Percentiles rank a stretch among this genome's conserved stretches.
Conservation (phyloP, 2,329 filamentous ascomycete species). For the Didymella sp. region DNA sequence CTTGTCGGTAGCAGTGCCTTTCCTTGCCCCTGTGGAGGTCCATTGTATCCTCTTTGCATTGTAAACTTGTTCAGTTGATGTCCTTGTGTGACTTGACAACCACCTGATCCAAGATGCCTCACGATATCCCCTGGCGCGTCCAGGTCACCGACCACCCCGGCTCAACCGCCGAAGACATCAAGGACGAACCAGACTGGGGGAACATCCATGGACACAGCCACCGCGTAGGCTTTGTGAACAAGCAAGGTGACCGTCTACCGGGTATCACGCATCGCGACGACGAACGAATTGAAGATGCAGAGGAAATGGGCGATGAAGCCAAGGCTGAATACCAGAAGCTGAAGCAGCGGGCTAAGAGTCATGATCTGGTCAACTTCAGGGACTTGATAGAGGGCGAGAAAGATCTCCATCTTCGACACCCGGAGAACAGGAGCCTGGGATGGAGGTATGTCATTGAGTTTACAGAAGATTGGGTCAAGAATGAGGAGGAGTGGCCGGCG, state of each 20-base stretch:
- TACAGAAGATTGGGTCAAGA: slow-evolving; percentile 59
- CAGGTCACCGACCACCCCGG: slow-evolving; percentile 49
- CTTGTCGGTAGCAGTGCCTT: background rate
- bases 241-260: slow-evolving; percentile 44
- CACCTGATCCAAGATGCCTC: slow-evolving; percentile 4
- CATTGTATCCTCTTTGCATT: background rate
- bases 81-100: background rate
- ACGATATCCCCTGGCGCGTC: slow-evolving; percentile 36
- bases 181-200: slow-evolving; percentile 54
- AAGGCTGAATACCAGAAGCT: slow-evolving; percentile 36
- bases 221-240: slow-evolving; percentile 51
- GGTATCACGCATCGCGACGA: slow-evolving; percentile 49
- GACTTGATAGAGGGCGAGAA: slow-evolving; percentile 41
- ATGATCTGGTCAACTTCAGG: slow-evolving; percentile 50
- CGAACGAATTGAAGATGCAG: slow-evolving; percentile 35
- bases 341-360: slow-evolving; percentile 30
- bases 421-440: slow-evolving; percentile 54
- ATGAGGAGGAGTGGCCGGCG: slow-evolving; percentile 57
- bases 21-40: background rate
- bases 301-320: slow-evolving; percentile 34
- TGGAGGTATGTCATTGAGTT: slow-evolving; percentile 60
- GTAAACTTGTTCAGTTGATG: background rate
- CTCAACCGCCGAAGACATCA: slow-evolving; percentile 51
- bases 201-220: slow-evolving; percentile 44
- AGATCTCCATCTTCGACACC: slow-evolving; percentile 55